Evolutionary conservation across 1,284 basidiomycete species (phyloP), one percentile per base, ranked within the genome.

Genomic region (Dichomitus squalens): DNA sequence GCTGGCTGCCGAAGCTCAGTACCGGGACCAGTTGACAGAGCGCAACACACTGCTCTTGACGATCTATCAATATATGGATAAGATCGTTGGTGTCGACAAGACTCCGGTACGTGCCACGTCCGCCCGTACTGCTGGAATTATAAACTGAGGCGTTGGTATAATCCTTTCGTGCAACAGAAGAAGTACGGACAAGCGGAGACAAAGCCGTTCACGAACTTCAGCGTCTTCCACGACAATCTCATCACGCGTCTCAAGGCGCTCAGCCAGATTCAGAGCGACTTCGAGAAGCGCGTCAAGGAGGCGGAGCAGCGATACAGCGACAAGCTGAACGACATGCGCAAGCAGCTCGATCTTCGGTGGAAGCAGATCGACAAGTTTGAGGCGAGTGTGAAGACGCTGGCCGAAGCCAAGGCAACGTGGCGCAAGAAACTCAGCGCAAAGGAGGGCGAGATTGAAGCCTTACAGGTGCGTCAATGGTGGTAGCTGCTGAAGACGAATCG

Each of bases 321-420:
- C 39, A 89, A 87, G 74, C 74, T 94, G 52, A 84, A 76, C 20
- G 85, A 91, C 12, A 86, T 99, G 77, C 87, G 90, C 70, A 90
- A 90, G 65, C 93, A 96, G 69, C 83, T 98, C 39, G 96, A 98
- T 61, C 74, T 80, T 44, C 86, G 94, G 58, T 95, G 95, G 91
- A 88, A 88, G 63, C 93, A 96, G 71, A 84, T 99, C 55, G 96
- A 99, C 75, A 92, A 90, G 68, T 96, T 98, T 67, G 96, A 99
- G 74, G 76, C 80, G 12, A 89, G 92, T 49, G 82, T 98, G 55
- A 96, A 93, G 79, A 83, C 84, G 20, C 88, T 93, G 58, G 86
- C 88, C 1, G 91, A 96, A 56, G 85, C 87, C 25, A 95, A 96
- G 72, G 77, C 83, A n/a, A 80, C 85, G 31, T 98, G 95, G 95